These are phyloP conservation scores for Fusarium paranaense DNA, from an alignment of 2,329 filamentous ascomycete species.

Conservation along the genomic window DNA sequence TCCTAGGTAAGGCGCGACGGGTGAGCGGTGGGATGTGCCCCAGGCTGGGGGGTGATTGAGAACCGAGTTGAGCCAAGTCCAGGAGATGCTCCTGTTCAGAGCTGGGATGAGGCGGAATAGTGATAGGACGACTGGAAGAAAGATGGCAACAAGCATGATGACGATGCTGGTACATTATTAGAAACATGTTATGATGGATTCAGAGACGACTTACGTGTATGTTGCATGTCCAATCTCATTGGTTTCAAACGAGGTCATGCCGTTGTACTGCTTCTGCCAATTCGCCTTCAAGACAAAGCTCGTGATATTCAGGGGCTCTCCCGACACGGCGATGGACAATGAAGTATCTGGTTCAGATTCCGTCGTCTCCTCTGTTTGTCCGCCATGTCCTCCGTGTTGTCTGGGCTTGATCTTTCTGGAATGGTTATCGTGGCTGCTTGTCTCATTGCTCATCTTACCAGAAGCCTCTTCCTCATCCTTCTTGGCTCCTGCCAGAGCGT, in stretches of 20 bases:
- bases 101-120: slow-evolving; percentile 51
- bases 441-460: neutral
- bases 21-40: slow-evolving; percentile 49
- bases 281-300: slow-evolving; percentile 45
- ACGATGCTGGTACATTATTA: slow-evolving; percentile 18
- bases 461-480: slow-evolving; percentile 33
- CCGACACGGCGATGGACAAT: slow-evolving; percentile 40
- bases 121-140: slow-evolving; percentile 48
- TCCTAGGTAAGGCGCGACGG: slow-evolving; percentile 34
- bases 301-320: slow-evolving; percentile 46
- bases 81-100: slow-evolving; percentile 38
- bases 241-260: slow-evolving; percentile 63
- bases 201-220: slow-evolving; percentile 23
- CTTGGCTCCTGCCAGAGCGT: slow-evolving; percentile 40
- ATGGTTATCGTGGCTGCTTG: neutral
- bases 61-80: slow-evolving; percentile 46
- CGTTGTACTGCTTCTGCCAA: slow-evolving; percentile 60
- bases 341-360: slow-evolving; percentile 13
- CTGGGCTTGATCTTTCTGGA: slow-evolving; percentile 3
- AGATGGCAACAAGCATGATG: slow-evolving; percentile 46
- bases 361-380: slow-evolving; percentile 3
- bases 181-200: neutral
- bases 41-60: slow-evolving; percentile 47
- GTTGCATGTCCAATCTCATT: slow-evolving; percentile 51
- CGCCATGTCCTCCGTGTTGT: slow-evolving; percentile 30